These are phyloP conservation scores for Corchorus olitorius DNA, from an alignment of 345 rosid genomes.

Conservation along the genomic window DNA sequence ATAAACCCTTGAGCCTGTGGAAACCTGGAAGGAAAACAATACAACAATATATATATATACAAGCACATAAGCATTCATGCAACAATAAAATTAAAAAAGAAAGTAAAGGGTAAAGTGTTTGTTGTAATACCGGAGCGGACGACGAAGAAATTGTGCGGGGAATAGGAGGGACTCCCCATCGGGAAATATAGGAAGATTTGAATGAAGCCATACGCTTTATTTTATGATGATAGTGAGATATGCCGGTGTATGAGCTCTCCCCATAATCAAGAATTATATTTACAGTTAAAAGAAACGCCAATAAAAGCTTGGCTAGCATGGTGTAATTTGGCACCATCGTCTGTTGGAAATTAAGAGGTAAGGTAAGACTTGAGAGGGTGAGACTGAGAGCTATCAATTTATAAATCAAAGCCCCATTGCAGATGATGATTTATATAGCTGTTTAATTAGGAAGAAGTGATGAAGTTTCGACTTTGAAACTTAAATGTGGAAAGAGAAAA, in stretches of 20 bases:
- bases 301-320: neutral
- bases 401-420: neutral
- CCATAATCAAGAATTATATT: neutral
- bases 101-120: neutral
- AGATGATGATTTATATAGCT: neutral
- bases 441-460: neutral
- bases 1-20: constrained; percentile 39
- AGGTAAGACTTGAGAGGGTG: neutral
- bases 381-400: neutral
- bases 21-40: constrained; percentile 31
- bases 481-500: neutral
- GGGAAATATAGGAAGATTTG: neutral
- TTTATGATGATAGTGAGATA: neutral
- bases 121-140: neutral
- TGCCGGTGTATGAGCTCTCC: neutral
- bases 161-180: neutral
- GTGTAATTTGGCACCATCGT: neutral
- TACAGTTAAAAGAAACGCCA: neutral
- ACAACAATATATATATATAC: too few relatives aligned
- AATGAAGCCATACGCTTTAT: neutral
- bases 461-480: neutral
- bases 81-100: neutral
- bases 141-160: neutral
- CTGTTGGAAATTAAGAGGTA: neutral
- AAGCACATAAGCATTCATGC: neutral